Conservation (phyloP, 2,329 filamentous ascomycete genomes). For the Colletotrichum filicis region DNA sequence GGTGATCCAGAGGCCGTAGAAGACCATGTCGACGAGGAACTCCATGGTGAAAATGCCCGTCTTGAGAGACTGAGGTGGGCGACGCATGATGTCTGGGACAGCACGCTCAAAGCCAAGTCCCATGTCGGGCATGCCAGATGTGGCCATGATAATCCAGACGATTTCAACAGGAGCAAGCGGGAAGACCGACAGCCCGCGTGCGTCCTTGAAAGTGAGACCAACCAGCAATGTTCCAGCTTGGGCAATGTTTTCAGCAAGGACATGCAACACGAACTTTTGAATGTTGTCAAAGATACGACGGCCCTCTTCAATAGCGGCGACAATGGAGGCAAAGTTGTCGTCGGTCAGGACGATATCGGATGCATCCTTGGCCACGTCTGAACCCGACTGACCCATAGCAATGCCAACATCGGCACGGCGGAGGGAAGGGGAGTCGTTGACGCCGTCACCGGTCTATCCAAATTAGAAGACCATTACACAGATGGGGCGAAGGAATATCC, state of each 20-base stretch:
- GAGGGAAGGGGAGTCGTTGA: conserved; percentile 78
- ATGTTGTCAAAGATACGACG: conserved; percentile 81
- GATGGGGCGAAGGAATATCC: background rate
- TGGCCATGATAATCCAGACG: conserved; percentile 86
- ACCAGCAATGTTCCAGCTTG: conserved; percentile 77
- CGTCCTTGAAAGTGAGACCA: conserved; percentile 78
- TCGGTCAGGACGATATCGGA: conserved; percentile 78
- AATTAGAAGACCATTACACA: background rate
- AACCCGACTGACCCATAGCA: conserved; percentile 71
- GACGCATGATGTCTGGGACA: conserved; percentile 74
- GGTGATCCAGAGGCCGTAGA: conserved; percentile 77
- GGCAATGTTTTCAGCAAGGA: conserved; percentile 77
- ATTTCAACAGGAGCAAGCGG: conserved; percentile 81
- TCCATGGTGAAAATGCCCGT: conserved; percentile 74
- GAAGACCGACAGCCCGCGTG: conserved; percentile 73
- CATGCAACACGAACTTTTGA: conserved; percentile 78
- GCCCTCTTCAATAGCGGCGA: conserved; percentile 78
- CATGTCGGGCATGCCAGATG: conserved; percentile 80
- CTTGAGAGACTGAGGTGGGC: conserved; percentile 72
- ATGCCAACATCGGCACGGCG: conserved; percentile 79
- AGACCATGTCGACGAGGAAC: conserved; percentile 73
- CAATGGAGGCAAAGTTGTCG: conserved; percentile 79
- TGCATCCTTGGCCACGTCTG: conserved; percentile 71
- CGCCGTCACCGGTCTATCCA: conserved; percentile 72
- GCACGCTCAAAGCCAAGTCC: conserved; percentile 80